Base-by-base conservation (phyloP, 768 basidiomycete genomes). In the Lactifluus volemus region DNA sequence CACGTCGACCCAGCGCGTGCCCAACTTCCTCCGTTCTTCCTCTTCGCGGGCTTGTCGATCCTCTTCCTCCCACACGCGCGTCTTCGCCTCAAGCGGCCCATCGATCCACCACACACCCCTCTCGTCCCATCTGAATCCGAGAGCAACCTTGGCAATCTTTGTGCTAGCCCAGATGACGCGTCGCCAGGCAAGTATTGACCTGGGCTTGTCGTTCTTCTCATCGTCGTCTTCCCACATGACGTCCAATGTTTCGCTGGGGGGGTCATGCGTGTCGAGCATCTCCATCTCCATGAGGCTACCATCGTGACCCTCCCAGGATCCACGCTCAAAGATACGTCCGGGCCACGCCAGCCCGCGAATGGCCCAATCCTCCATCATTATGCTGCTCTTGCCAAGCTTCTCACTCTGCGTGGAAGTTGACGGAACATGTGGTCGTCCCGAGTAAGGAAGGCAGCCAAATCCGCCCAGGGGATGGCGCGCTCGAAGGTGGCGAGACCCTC, bases 331-430 rank as follows among this genome's bases (percentile, higher is more conserved):
- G 15, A 98, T 85, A 63, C 92, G 79, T 6, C 91, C 88, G 4
- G 92, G 87, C 97, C 97, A 99, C 67, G 94, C 94, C 86, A 95
- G 92, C 1, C 97, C 97, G 36, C 97, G 81, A 66, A 98, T 70
- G 68, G 89, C 90, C 93, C 95, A 98, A 68, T 98, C 97, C 72
- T 99, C 97, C 0, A 89, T 81, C 2, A 98, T 75, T 0, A 85
- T 53, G 39, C 25, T 44, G 17, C 5, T 34, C 30, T 49, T 53
- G 10, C 53, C 25, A 15, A 66, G 56, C 49, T 56, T 61, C 0
- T 63, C 63, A 34, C 17, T 50, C 29, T 59, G 60, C 4, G 21
- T 42, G 19, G 45, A n/a, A 42, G 62, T 65, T 39, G 85, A 76
- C 9, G 84, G 72, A 39, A 77, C 75, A 41, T 79, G 77, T 4